These are phyloP conservation scores for Aspergillus mulundensis DNA, from an alignment of 495 filamentous ascomycete species.

Conservation along the genomic window DNA sequence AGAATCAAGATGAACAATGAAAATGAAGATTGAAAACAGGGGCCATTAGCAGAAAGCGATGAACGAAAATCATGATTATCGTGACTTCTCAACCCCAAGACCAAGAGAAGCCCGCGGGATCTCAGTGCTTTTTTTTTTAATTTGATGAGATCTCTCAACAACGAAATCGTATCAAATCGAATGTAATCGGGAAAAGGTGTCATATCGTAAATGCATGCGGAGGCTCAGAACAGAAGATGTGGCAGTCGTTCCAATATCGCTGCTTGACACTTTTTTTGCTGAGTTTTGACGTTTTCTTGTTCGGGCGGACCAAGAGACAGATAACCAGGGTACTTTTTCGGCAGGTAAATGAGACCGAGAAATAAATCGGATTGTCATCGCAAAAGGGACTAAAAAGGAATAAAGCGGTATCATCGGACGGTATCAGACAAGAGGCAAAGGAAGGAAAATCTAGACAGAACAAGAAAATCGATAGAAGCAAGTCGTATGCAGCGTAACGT, in stretches of 20 bases:
- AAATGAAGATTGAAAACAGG: slow-evolving; percentile 16
- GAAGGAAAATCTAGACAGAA: slow-evolving; percentile 30
- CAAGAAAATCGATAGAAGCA: slow-evolving; percentile 14
- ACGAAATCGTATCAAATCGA: slow-evolving; percentile 18
- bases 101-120: slow-evolving; percentile 14
- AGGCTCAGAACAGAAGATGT: slow-evolving; percentile 18
- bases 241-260: slow-evolving; percentile 31
- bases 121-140: slow-evolving; percentile 15
- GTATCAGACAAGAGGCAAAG: slow-evolving; percentile 23
- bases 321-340: slow-evolving; percentile 36
- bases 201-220: slow-evolving; percentile 16
- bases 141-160: slow-evolving; percentile 13
- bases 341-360: slow-evolving; percentile 23
- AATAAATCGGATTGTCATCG: slow-evolving; percentile 29
- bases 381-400: slow-evolving; percentile 26
- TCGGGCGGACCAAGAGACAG: slow-evolving; percentile 10
- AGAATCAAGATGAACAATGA: slow-evolving; percentile 14
- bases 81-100: slow-evolving; percentile 33
- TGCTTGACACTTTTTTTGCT: slow-evolving; percentile 31
- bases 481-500: slow-evolving; percentile 2
- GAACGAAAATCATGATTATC: slow-evolving; percentile 42
- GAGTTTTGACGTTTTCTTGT: slow-evolving; percentile 25
- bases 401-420: slow-evolving; percentile 40
- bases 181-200: slow-evolving; percentile 11
- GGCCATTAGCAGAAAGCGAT: slow-evolving; percentile 13